Base-by-base conservation (phyloP, 2,329 filamentous ascomycete species). In the Venturia nashicola region DNA sequence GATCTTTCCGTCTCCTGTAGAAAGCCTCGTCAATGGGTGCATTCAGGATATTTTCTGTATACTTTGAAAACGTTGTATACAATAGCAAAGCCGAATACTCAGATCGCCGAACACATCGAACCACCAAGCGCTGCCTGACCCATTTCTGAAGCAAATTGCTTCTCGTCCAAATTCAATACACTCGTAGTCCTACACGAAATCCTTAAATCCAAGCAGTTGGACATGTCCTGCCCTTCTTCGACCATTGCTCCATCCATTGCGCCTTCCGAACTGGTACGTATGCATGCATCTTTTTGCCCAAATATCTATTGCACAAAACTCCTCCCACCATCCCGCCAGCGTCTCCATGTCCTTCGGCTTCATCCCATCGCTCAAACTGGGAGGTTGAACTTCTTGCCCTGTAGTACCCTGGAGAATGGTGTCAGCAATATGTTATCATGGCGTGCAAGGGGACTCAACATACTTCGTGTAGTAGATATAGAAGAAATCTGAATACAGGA, bases 401-500 rank as follows among this genome's bases (percentile, higher is more conserved):
- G 79, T 55, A 81, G 69, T 61, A 82, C 78, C 73, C 79, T 81
- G 51, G 51, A n/a, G 16, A 14, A 60, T 27, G 27, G 27, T 27
- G 27, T 27, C 27, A 67, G 44, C 18, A 43, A 43, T 70, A 67
- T 71, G 66, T n/a, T 63, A 61, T 34, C 12, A n/a, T 11, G 18
- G 23, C 5, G 34, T 14, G 48, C 9, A 59, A 27, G 16, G 16
- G 59, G 59, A 18, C 23, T 57, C 57, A 55, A 77, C 83, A 75
- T 74, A 87, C 86, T 97, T 97, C 66, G 88, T 96, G 79, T 97
- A 99, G 80, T 99, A 99, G 72, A 99, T 93, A 83, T 92, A 99
- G 84, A 99, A 99, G 80, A 99, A 99, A 79, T 99, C 94, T 67
- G 91, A 96, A 80, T 99, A 99, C 65, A 99, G 81, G 60, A 99